Conservation (phyloP, 495 filamentous ascomycete genomes). For the Aspergillus carlsbadensis region DNA sequence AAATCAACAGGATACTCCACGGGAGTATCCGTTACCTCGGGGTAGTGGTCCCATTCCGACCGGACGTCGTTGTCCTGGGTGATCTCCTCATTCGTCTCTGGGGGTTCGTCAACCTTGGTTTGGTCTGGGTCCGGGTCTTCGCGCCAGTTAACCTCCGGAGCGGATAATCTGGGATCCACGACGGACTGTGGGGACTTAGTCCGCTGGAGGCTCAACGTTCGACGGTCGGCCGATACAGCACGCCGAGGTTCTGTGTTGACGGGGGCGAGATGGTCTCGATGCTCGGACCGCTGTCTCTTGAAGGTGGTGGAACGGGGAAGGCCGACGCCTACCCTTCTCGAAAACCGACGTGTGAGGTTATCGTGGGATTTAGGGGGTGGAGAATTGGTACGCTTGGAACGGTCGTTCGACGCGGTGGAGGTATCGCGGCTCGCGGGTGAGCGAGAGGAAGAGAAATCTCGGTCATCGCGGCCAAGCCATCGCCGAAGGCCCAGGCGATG, state of each 20-base stretch:
- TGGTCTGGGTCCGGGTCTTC: constrained; percentile 34
- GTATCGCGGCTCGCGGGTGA: constrained; percentile 14
- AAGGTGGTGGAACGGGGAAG: constrained; percentile 74
- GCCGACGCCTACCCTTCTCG: constrained; percentile 73
- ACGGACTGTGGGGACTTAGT: constrained; percentile 42
- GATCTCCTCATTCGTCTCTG: constrained; percentile 27
- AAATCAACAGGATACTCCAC: constrained; percentile 46
- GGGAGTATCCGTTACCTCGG: constrained; percentile 29
- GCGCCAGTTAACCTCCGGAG: constrained; percentile 48
- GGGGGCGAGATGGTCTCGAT: constrained; percentile 67
- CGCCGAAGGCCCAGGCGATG: constrained; percentile 44
- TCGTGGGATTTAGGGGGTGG: constrained; percentile 32
- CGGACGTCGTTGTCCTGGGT: constrained; percentile 17
- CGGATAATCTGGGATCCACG: constrained; percentile 44
- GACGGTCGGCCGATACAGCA: constrained; percentile 71
- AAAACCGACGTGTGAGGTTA: constrained; percentile 54
- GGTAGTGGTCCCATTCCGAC: constrained; percentile 30
- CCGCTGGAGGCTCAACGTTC: constrained; percentile 48
- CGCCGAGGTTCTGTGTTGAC: constrained; percentile 66
- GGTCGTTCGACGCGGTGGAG: constrained; percentile 20
- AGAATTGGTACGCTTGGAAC: constrained; percentile 18
- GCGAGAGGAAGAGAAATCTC: constrained; percentile 30
- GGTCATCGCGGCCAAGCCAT: constrained; percentile 51
- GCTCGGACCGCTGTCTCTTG: constrained; percentile 78
- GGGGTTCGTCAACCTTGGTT: constrained; percentile 35